Base-by-base conservation (phyloP, 164 flowering plant species). In the Tinospora cordifolia region DNA sequence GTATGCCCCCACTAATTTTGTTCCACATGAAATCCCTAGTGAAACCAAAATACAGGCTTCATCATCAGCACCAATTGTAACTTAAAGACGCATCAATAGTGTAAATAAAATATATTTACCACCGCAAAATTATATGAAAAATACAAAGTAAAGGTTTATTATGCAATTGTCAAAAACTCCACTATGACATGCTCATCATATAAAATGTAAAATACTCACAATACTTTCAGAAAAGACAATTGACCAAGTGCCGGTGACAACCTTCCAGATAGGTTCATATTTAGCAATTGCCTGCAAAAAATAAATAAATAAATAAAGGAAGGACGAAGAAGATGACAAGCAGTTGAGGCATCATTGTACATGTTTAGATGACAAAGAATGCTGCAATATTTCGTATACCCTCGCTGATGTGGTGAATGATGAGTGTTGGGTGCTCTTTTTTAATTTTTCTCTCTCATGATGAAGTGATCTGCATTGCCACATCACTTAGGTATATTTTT, bases 171-270 rank as follows among this genome's bases (percentile, higher is more conserved):
- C 27, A 65, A 47, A 12, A 51, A 25, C 6, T 57, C 12, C 22
- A 22, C 7, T 7, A 2, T 24, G 36, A 8, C 13, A 27, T 15
- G 19, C 25, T 19, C 11, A 17, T 67, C 13, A 41, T 7, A 49
- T 19, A 62, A 30, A 38, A 34, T 34, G 19, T 1, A 62, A 64
- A 24, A 70, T 59, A 75, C 90, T 87, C 80, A 91, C 97, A 91
- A 64, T 75, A 76, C 81, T 62, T 39, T 19, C 60, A 87, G 68
- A 36, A 73, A 78, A 60, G 87, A 77, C 30, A 91, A 74, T 65
- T 78, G 79, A 27, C 92, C 89, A 49, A 89, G 74, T 72, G 85
- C 87, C 19, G 93, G 90, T 19, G 88, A 81, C 54, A 90, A 74
- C 67, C 2, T 79, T 80, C 93, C 92, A 21, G 93, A 80, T 22